Conservation (phyloP, 352 stramenopile species). For the Phytophthora pinifolia region DNA sequence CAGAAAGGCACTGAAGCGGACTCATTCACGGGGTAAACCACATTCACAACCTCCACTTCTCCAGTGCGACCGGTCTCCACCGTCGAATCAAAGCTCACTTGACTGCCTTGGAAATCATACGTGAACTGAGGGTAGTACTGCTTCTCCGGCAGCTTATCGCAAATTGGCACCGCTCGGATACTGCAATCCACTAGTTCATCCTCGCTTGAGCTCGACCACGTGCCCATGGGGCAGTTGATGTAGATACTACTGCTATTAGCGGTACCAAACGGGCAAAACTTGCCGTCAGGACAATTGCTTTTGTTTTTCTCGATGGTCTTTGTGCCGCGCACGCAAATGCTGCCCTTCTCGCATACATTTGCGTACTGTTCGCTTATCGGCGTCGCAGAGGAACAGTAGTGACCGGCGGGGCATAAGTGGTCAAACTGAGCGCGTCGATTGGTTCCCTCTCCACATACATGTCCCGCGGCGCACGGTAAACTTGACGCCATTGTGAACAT, state of each 20-base stretch:
- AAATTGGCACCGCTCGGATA: slow-evolving; percentile 90
- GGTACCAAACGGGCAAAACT: slow-evolving; percentile 93
- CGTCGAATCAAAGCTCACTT: slow-evolving; percentile 69
- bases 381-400: slow-evolving; percentile 89
- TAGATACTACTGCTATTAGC: slow-evolving; percentile 80
- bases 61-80: slow-evolving; percentile 66
- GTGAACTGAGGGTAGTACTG: slow-evolving; percentile 81
- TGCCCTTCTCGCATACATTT: slow-evolving; percentile 81
- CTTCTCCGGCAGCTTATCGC: slow-evolving; percentile 89
- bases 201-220: slow-evolving; percentile 80
- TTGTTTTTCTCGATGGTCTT: slow-evolving; percentile 86
- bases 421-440: slow-evolving; percentile 90
- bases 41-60: slow-evolving; percentile 89
- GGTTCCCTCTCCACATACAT: slow-evolving; percentile 94
- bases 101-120: slow-evolving; percentile 63
- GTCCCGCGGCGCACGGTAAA: slow-evolving; percentile 90
- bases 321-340: slow-evolving; percentile 91
- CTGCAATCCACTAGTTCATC: slow-evolving; percentile 87
- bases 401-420: slow-evolving; percentile 91
- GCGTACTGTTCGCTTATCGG: slow-evolving; percentile 85
- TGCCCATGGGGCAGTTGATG: slow-evolving; percentile 91
- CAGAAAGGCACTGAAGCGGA: slow-evolving; percentile 80
- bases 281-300: slow-evolving; percentile 92
- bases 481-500: slow-evolving; percentile 89
- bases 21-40: slow-evolving; percentile 93